Evolutionary conservation across 495 filamentous ascomycete species (phyloP).

Genomic region (Penicillium silybi): DNA sequence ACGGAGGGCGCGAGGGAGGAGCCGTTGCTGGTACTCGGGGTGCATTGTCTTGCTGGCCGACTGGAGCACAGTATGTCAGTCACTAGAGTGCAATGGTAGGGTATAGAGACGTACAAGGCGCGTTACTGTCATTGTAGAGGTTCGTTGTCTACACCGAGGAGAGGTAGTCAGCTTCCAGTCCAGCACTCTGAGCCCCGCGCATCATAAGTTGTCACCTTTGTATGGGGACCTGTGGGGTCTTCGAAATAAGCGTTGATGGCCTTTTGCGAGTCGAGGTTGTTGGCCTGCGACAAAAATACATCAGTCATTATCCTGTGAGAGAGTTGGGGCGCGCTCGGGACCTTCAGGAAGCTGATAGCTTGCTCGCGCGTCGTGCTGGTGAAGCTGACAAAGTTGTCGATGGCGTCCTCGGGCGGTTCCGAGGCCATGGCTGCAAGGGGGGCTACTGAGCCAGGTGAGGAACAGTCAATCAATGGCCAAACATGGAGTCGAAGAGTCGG

Average conservation of each 20-base stretch:
- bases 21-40: slow-evolving; percentile 39
- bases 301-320: background rate
- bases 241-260: slow-evolving; percentile 53
- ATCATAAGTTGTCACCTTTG: slow-evolving; percentile 14
- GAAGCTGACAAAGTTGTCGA: slow-evolving; percentile 45
- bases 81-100: background rate
- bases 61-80: slow-evolving; percentile 28
- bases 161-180: slow-evolving; percentile 8
- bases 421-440: slow-evolving; percentile 29
- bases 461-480: background rate
- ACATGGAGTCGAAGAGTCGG: background rate
- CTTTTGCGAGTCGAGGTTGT: slow-evolving; percentile 45
- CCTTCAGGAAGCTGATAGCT: slow-evolving; percentile 48
- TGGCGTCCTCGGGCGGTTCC: slow-evolving; percentile 44
- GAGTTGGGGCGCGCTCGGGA: slow-evolving; percentile 9
- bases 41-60: slow-evolving; percentile 50
- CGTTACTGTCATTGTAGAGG: slow-evolving; percentile 23
- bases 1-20: slow-evolving; percentile 67
- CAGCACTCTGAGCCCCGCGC: background rate
- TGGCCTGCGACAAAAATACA: slow-evolving; percentile 30
- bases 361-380: slow-evolving; percentile 42
- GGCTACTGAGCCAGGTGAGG: background rate
- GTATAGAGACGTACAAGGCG: slow-evolving; percentile 12
- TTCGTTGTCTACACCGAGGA: slow-evolving; percentile 13
- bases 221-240: slow-evolving; percentile 43